Conservation (phyloP, 108 stramenopile species). For the Nitzschia sp. region DNA sequence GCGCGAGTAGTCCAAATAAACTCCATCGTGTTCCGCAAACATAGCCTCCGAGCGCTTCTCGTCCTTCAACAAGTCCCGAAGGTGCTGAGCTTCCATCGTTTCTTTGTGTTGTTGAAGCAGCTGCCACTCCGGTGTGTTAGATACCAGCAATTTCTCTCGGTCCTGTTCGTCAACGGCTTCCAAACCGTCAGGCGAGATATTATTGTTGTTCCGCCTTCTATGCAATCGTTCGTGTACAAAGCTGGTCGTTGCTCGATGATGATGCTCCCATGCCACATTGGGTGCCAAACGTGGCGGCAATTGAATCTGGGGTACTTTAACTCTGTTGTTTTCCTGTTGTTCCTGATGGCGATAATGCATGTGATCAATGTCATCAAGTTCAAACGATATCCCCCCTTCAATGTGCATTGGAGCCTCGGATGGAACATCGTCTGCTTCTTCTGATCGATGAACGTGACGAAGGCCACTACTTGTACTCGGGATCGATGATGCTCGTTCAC, state of each 20-base stretch:
- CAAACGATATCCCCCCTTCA: conserved; percentile 6
- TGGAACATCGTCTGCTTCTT: conserved; percentile 6
- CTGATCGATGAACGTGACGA: not conserved
- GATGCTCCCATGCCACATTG: conserved; percentile 41
- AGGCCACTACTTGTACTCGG: conserved; percentile 1
- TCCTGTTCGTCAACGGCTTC: not conserved
- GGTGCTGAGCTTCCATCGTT: conserved; percentile 58
- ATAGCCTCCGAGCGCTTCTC: conserved; percentile 61
- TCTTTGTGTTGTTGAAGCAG: conserved; percentile 52
- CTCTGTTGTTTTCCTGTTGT: not conserved
- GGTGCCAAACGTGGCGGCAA: conserved; percentile 32
- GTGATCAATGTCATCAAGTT: conserved; percentile 11
- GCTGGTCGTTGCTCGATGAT: conserved; percentile 35
- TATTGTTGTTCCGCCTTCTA: conserved; percentile 14
- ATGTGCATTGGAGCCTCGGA: conserved; percentile 21
- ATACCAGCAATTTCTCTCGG: conserved; percentile 40
- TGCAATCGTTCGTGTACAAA: conserved; percentile 29
- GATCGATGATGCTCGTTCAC: not conserved
- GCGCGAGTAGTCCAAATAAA: conserved; percentile 85
- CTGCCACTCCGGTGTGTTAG: conserved; percentile 74
- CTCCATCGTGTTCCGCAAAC: conserved; percentile 86
- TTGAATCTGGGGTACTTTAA: conserved; percentile 29
- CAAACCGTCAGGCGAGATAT: not conserved
- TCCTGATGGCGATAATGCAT: not conserved
- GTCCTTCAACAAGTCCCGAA: conserved; percentile 80